Evolutionary conservation across 805 yeast species (phyloP).

Genomic region (Metschnikowia cerradonensis): DNA sequence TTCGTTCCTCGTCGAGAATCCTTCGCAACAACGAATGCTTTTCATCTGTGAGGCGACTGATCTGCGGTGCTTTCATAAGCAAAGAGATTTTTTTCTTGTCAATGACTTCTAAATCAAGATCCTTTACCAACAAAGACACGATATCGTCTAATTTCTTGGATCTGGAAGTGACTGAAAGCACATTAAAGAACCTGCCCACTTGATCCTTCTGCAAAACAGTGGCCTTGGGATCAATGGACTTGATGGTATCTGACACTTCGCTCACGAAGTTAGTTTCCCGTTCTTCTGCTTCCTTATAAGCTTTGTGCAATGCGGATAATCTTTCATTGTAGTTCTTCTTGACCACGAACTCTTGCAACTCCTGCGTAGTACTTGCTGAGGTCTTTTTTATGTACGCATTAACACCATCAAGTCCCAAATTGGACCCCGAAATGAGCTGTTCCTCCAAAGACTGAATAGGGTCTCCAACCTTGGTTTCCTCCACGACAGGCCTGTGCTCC

Average conservation of each 20-base stretch:
- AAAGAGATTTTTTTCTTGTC: conserved; percentile 41
- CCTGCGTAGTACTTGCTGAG: neutral
- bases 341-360: conserved; percentile 24
- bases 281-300: conserved; percentile 22
- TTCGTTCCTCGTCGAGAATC: conserved; percentile 54
- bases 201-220: conserved; percentile 25
- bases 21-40: conserved; percentile 43
- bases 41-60: conserved; percentile 54
- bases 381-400: neutral
- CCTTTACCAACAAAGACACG: neutral
- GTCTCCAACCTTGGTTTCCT: neutral
- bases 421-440: neutral
- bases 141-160: conserved; percentile 25
- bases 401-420: neutral
- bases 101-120: conserved; percentile 13
- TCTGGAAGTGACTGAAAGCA: conserved; percentile 46
- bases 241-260: conserved; percentile 18
- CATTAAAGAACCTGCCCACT: conserved; percentile 34
- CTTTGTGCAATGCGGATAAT: conserved; percentile 32
- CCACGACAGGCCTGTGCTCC: neutral
- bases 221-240: conserved; percentile 28
- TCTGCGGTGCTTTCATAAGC: conserved; percentile 41
- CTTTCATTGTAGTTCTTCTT: conserved; percentile 30
- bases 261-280: conserved; percentile 25
- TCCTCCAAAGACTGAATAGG: neutral